Evolutionary conservation across 2,329 filamentous ascomycete species (phyloP).

Genomic region (Cryphonectria nitschkei): DNA sequence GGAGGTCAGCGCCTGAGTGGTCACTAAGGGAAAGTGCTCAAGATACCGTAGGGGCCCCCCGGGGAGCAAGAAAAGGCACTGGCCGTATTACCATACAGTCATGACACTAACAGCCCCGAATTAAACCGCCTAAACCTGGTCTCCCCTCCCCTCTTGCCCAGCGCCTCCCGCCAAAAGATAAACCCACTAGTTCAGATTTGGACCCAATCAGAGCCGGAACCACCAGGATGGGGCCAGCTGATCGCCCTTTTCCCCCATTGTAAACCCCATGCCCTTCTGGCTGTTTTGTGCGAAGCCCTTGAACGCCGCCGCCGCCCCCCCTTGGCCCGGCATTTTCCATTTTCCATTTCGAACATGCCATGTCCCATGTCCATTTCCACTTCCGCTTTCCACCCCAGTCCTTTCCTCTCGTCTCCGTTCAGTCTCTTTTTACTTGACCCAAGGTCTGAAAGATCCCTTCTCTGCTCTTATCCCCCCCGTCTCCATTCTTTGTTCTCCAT

Average conservation of each 20-base stretch:
- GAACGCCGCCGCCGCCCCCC: conserved; percentile 1
- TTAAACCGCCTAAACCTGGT: background rate
- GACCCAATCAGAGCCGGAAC: conserved; percentile 33
- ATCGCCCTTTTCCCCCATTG: conserved; percentile 12
- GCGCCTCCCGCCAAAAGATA: conserved; percentile 1
- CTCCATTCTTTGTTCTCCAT: conserved; percentile 21
- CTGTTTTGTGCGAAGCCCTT: conserved; percentile 2
- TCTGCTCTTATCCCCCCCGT: conserved; percentile 8
- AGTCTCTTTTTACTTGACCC: background rate
- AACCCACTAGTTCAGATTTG: conserved; percentile 5
- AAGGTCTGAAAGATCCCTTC: background rate
- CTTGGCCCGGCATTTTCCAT: background rate
- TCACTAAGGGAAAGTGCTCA: background rate
- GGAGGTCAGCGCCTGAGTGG: conserved; percentile 5
- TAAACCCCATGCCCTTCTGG: conserved; percentile 11
- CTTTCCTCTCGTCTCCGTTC: background rate
- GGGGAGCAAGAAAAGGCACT: background rate
- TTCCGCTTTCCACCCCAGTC: background rate
- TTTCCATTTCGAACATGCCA: background rate
- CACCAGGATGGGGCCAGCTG: conserved; percentile 27
- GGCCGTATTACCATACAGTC: background rate
- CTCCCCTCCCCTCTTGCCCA: background rate
- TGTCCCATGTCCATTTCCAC: background rate
- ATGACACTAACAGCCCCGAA: background rate
- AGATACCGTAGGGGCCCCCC: background rate